phyloP scores from a whole-genome alignment of 768 basidiomycete species.

The Favolaschia claudopus region DNA sequence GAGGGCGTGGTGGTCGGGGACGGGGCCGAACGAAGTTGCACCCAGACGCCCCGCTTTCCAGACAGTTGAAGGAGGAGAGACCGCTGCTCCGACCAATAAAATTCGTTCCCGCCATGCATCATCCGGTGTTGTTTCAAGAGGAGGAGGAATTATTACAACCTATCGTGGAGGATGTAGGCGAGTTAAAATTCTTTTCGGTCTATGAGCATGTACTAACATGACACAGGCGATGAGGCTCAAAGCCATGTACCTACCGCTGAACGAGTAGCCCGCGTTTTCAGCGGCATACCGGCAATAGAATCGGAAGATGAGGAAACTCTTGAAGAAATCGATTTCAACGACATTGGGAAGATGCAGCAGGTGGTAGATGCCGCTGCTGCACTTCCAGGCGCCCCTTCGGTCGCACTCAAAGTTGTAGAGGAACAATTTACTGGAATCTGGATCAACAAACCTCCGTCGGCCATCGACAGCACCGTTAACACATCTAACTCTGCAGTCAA shows the following conservation, averaged over 20 bases:
- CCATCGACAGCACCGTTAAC: slow-evolving; percentile 8
- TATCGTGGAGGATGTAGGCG: slow-evolving; percentile 58
- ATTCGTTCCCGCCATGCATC: slow-evolving; percentile 69
- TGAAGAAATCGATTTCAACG: slow-evolving; percentile 73
- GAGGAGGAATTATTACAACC: slow-evolving; percentile 71
- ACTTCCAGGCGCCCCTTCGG: slow-evolving; percentile 17
- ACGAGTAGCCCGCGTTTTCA: slow-evolving; percentile 71
- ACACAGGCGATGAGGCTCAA: slow-evolving; percentile 54
- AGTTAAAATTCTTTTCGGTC: slow-evolving; percentile 33
- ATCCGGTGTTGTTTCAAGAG: slow-evolving; percentile 58
- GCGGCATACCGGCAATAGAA: slow-evolving; percentile 36
- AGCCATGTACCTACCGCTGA: slow-evolving; percentile 76
- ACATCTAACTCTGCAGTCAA: background rate
- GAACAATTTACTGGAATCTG: slow-evolving; percentile 49
- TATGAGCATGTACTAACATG: background rate
- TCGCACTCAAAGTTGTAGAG: slow-evolving; percentile 31
- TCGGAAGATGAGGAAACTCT: slow-evolving; percentile 47
- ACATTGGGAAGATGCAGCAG: slow-evolving; percentile 56
- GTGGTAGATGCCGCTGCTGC: slow-evolving; percentile 42
- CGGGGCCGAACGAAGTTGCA: slow-evolving; percentile 42
- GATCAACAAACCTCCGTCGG: slow-evolving; percentile 31
- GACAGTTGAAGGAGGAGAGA: slow-evolving; percentile 60
- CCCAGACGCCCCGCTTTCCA: slow-evolving; percentile 60
- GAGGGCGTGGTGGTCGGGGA: slow-evolving; percentile 29
- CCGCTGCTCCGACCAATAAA: slow-evolving; percentile 71